A percentile compares a stretch with the other conserved stretches of the same genome.
Conservation (phyloP, 352 stramenopile genomes). For the Globisporangium solare region DNA sequence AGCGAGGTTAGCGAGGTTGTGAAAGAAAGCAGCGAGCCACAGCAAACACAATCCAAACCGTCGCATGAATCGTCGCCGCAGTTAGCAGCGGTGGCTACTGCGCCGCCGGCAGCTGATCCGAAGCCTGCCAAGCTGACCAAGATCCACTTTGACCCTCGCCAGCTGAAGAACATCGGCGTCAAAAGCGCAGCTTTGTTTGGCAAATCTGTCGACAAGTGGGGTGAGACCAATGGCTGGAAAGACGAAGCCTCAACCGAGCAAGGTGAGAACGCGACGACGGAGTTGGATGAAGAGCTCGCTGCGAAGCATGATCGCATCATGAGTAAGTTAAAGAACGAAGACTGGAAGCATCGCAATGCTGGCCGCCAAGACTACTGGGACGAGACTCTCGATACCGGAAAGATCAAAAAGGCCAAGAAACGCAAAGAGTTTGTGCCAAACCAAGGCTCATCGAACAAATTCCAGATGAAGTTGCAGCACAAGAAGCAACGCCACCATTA, state of each 20-base stretch:
- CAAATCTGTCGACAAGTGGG: constrained; percentile 66
- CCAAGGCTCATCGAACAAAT: constrained; percentile 65
- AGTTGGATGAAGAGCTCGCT: constrained; percentile 28
- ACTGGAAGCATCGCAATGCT: constrained; percentile 65
- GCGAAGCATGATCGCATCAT: constrained; percentile 67
- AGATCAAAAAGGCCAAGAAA: constrained; percentile 83
- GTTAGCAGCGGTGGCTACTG: not conserved
- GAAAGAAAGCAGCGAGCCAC: not conserved
- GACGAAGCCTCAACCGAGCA: constrained; percentile 21
- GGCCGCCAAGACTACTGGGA: constrained; percentile 75
- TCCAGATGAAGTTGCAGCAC: constrained; percentile 51
- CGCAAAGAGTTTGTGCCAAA: constrained; percentile 79
- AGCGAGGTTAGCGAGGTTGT: constrained; percentile 1
- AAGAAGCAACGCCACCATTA: constrained; percentile 40
- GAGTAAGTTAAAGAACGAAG: constrained; percentile 66
- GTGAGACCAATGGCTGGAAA: constrained; percentile 30
- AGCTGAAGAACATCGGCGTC: constrained; percentile 55
- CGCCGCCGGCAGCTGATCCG: not conserved
- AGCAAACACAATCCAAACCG: constrained; percentile 11
- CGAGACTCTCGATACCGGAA: constrained; percentile 63
- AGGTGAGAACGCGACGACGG: not conserved
- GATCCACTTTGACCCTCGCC: constrained; percentile 51
- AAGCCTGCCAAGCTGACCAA: constrained; percentile 14
- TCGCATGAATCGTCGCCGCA: too few relatives aligned
- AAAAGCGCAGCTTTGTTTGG: constrained; percentile 61